Evolutionary conservation across 768 basidiomycete genomes (phyloP), one percentile per base, ranked within the genome.

Genomic region (Leccinum disarticulatum): DNA sequence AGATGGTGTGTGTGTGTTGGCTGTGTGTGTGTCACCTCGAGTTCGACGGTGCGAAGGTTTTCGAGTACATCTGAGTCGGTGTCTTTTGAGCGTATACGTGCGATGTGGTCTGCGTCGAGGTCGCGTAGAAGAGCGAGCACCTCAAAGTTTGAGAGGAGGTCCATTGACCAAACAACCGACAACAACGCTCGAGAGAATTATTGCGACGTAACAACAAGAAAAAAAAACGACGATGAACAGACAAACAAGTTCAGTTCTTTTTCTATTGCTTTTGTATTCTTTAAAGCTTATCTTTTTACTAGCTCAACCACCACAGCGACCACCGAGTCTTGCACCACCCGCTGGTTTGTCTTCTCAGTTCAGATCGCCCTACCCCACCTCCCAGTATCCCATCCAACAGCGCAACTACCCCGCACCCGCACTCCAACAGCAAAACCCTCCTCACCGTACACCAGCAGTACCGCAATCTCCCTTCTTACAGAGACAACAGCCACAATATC

Each of bases 61-160:
- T 93, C 88, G 58, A 84, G 84, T 52, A 90, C 79, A 4, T 82
- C 70, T 0, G 79, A 73, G 60, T 88, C 87, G 62, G 13, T 2
- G 0, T 91, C 90, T 67, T 89, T 90, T 57, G 88, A 80, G 59
- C 88, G 84, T 0, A 87, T 80, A 38, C 86, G 84, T 1, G 84
- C 79, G 46, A 90, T 72, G 70, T 92, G 86, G 64, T 93, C 88
- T 14, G 74, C 77, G 70, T 94, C 90, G 43, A 92, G 87, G 57
- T 89, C 84, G 30, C 85, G 83, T 54, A 97, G 82, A 56, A 95
- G 82, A 17, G 81, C 68, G 50, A 95, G 77, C 60, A 97, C 94
- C 73, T 98, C 95, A 66, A 80, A 85, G 74, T 97, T 96, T 33
- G 93, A 90, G 15, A 98, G 82, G 55, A 96, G 84, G n/a, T 74